phyloP scores from a whole-genome alignment of 257 asterid genomes.

The Forsythia suspensa region DNA sequence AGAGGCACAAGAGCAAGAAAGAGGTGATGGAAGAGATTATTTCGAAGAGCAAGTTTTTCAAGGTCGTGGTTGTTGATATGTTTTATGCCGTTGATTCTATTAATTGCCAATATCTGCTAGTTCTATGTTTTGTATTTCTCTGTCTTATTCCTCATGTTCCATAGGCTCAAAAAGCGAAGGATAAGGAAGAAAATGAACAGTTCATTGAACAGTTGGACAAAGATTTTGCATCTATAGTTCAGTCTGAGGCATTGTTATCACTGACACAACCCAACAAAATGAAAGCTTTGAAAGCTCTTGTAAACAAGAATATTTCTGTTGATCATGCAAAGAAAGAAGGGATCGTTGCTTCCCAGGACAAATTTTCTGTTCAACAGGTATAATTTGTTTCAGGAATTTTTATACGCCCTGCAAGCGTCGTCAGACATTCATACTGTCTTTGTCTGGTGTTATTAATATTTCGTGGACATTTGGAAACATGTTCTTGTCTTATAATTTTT shows the following conservation, averaged over 20 bases:
- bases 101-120: conserved; percentile 9
- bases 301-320: conserved; percentile 44
- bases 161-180: conserved; percentile 96
- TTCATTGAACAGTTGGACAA: conserved; percentile 75
- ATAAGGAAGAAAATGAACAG: conserved; percentile 80
- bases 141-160: conserved; percentile 22
- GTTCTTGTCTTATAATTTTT: background rate
- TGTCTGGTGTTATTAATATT: too few relatives aligned
- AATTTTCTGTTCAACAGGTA: conserved; percentile 50
- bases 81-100: conserved; percentile 7
- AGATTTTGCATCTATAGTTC: conserved; percentile 66
- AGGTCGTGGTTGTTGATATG: conserved; percentile 49
- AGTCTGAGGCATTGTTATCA: conserved; percentile 72
- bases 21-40: conserved; percentile 94
- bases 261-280: conserved; percentile 78
- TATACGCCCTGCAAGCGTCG: background rate
- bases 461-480: background rate
- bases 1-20: conserved; percentile 90
- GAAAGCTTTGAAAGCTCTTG: conserved; percentile 69
- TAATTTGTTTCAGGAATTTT: background rate
- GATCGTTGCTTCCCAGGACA: conserved; percentile 29
- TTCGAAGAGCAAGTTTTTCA: conserved; percentile 84
- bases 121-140: conserved; percentile 3
- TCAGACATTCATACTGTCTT: background rate
- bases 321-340: conserved; percentile 46